A percentile compares a stretch with the other conserved stretches of the same genome.
Evolutionary conservation across 208 protist species (phyloP).

Genomic region (Leishmania tarentolae): DNA sequence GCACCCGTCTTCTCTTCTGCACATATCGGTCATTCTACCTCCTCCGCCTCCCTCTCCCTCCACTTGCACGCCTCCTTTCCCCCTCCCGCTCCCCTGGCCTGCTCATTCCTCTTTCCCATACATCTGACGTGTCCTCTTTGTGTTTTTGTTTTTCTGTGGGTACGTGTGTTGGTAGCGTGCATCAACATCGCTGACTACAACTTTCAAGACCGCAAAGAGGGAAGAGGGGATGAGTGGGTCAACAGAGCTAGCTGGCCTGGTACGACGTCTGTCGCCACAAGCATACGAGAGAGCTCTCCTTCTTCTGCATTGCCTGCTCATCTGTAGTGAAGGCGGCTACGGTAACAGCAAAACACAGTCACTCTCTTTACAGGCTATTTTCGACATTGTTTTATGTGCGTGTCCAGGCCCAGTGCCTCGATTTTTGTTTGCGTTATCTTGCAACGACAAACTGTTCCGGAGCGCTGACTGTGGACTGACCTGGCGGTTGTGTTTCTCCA

Average conservation of each 20-base stretch:
- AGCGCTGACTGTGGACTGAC: conserved; percentile 66
- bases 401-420: conserved; percentile 40
- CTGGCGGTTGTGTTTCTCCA: conserved; percentile 46
- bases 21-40: neutral
- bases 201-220: neutral
- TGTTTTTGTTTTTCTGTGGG: neutral
- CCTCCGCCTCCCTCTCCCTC: neutral
- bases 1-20: neutral
- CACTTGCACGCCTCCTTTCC: neutral
- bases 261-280: conserved; percentile 39
- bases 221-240: conserved; percentile 20
- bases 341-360: neutral
- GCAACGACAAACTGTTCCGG: conserved; percentile 54
- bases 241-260: conserved; percentile 36
- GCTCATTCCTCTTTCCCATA: neutral
- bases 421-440: conserved; percentile 69
- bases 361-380: conserved; percentile 34
- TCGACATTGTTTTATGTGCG: conserved; percentile 29
- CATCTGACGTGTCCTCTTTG: neutral
- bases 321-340: neutral
- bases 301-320: conserved; percentile 30
- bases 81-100: neutral
- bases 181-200: neutral
- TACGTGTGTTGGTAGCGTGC: neutral
- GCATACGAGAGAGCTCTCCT: conserved; percentile 34